phyloP scores from a whole-genome alignment of 768 basidiomycete genomes.

The Gelatoporia subvermispora region DNA sequence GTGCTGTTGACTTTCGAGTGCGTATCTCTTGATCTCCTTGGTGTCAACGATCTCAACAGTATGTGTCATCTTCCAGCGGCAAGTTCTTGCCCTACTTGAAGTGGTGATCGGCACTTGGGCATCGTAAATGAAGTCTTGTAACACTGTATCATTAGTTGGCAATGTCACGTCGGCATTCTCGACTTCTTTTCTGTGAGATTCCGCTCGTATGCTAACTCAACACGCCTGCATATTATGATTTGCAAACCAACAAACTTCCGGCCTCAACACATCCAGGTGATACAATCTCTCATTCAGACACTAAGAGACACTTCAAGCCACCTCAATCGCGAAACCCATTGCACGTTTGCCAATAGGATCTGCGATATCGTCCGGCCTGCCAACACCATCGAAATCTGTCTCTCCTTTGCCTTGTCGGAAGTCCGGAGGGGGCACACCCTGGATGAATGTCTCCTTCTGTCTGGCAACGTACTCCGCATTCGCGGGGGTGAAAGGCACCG shows the following conservation, averaged over 20 bases:
- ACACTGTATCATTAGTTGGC: too few relatives aligned
- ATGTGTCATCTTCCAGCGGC: slow-evolving; percentile 40
- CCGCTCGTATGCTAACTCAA: too few relatives aligned
- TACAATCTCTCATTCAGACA: not conserved
- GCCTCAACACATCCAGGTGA: too few relatives aligned
- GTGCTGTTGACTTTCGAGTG: slow-evolving; percentile 78
- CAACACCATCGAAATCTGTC: slow-evolving; percentile 34
- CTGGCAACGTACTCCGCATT: slow-evolving; percentile 57
- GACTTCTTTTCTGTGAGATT: too few relatives aligned
- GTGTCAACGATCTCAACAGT: not conserved
- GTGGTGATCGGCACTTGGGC: slow-evolving; percentile 38
- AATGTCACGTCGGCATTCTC: too few relatives aligned
- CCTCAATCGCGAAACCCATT: slow-evolving; percentile 38
- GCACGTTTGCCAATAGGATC: slow-evolving; percentile 31
- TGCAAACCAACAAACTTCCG: too few relatives aligned
- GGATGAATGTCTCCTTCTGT: slow-evolving; percentile 59
- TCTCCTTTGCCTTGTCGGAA: slow-evolving; percentile 50
- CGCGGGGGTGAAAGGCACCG: slow-evolving; percentile 59
- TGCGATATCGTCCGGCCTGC: slow-evolving; percentile 34
- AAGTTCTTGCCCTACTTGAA: slow-evolving; percentile 73
- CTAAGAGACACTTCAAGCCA: slow-evolving; percentile 6
- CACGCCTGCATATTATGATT: too few relatives aligned
- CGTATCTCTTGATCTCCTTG: slow-evolving; percentile 25
- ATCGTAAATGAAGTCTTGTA: too few relatives aligned
- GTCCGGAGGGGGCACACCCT: slow-evolving; percentile 64